phyloP scores from a whole-genome alignment of 441 rosid genomes.

The Gossypium trilobum region DNA sequence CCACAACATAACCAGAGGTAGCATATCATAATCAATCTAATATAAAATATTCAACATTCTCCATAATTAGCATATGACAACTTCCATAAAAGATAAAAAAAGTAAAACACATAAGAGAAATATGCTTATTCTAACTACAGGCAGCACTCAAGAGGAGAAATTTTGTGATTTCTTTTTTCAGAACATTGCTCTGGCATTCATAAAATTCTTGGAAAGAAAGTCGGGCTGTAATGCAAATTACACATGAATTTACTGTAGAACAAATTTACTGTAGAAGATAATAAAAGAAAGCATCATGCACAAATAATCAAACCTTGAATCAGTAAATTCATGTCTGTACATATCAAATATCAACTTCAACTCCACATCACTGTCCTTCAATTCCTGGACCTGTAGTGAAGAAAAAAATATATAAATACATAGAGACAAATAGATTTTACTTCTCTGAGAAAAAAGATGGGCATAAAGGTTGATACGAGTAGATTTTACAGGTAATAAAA shows the following conservation, averaged over 20 bases:
- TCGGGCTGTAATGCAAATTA: neutral
- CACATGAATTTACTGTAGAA: neutral
- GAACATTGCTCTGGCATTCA: neutral
- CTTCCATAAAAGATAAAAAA: neutral
- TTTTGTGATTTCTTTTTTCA: neutral
- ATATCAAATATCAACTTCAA: slow-evolving; percentile 73
- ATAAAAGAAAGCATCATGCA: neutral
- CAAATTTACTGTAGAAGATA: neutral
- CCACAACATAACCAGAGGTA: neutral
- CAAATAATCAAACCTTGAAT: slow-evolving; percentile 47
- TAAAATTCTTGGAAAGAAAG: neutral
- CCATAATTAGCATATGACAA: neutral
- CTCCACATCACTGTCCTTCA: slow-evolving; percentile 58
- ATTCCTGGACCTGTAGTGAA: slow-evolving; percentile 54
- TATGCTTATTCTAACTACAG: neutral
- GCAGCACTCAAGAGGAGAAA: neutral
- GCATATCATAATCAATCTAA: neutral
- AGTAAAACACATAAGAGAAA: neutral
- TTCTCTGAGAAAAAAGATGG: neutral
- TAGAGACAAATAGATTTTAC: neutral
- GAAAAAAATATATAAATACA: neutral
- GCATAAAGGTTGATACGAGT: neutral
- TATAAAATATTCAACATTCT: neutral
- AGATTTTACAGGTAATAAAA: neutral
- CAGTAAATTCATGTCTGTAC: slow-evolving; percentile 73